Conservation (phyloP, 2,329 filamentous ascomycete species). For the Nemania diffusa region DNA sequence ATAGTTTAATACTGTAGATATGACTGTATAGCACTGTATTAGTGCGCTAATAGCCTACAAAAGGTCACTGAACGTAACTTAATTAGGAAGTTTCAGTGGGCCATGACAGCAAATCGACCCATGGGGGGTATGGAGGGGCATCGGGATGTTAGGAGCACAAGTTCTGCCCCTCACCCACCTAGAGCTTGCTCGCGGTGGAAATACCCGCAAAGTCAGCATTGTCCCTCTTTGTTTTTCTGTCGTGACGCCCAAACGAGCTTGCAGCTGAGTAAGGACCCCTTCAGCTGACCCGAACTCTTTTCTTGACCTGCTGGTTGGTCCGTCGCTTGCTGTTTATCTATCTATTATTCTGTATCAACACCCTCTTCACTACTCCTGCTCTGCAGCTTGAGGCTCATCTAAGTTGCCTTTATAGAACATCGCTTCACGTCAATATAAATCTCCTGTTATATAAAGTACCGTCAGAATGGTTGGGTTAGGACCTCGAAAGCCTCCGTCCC, state of each 20-base stretch:
- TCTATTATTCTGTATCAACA: not conserved
- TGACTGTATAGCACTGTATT: not conserved
- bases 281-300: constrained; percentile 7
- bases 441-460: constrained; percentile 25
- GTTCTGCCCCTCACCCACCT: constrained; percentile 29
- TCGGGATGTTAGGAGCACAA: not conserved
- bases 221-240: constrained; percentile 6
- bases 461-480: constrained; percentile 63
- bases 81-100: constrained; percentile 17
- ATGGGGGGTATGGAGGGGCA: not conserved
- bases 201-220: constrained; percentile 27
- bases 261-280: constrained; percentile 35
- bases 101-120: constrained; percentile 25
- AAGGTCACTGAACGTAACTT: constrained; percentile 1
- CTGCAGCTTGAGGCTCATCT: not conserved
- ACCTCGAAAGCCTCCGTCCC: constrained; percentile 61
- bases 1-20: no score
- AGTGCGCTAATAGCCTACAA: not conserved
- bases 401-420: constrained; percentile 5
- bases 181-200: constrained; percentile 19
- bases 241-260: not conserved
- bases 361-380: constrained; percentile 8
- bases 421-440: constrained; percentile 41
- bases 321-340: not conserved
- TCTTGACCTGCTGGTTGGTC: not conserved